Evolutionary conservation across 257 asterid genomes (phyloP).

Genomic region (Eucommia ulmoides): DNA sequence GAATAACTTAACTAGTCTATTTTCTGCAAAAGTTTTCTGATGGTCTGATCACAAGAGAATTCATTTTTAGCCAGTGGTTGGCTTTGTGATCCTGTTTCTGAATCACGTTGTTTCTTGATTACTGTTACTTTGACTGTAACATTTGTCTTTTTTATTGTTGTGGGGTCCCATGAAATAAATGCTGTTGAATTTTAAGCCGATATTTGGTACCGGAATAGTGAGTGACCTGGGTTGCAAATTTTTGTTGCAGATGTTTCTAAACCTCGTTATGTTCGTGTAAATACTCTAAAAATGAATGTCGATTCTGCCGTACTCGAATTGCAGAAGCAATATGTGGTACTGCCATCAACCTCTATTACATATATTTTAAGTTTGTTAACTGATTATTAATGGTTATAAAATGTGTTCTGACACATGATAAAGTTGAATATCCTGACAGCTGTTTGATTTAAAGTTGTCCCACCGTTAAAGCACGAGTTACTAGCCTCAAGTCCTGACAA

Average conservation of each 20-base stretch:
- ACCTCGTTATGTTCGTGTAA: conserved; percentile 63
- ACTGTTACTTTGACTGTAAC: too few species aligned
- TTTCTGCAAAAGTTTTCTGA: too few species aligned
- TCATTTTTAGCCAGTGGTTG: too few species aligned
- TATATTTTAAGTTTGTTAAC: conserved; percentile 1
- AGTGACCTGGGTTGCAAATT: background rate
- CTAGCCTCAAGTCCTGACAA: background rate
- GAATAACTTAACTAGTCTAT: too few species aligned
- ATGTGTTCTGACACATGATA: background rate
- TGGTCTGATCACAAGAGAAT: too few species aligned
- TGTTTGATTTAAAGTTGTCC: background rate
- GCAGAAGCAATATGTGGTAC: conserved; percentile 47
- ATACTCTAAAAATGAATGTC: conserved; percentile 62
- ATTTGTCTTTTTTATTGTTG: too few species aligned
- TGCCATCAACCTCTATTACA: conserved; percentile 2
- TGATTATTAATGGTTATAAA: background rate
- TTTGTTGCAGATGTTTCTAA: conserved; percentile 46
- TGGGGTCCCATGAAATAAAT: too few species aligned
- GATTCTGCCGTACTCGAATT: conserved; percentile 46
- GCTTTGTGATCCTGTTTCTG: too few species aligned
- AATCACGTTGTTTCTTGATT: too few species aligned
- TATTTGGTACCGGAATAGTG: too few species aligned
- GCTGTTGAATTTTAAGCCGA: too few species aligned
- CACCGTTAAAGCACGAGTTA: background rate
- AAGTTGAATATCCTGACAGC: too few species aligned